A percentile compares a stretch with the other conserved stretches of the same genome.
phyloP scores from a whole-genome alignment of 768 basidiomycete genomes.

The Xanthoconium purpureum region DNA sequence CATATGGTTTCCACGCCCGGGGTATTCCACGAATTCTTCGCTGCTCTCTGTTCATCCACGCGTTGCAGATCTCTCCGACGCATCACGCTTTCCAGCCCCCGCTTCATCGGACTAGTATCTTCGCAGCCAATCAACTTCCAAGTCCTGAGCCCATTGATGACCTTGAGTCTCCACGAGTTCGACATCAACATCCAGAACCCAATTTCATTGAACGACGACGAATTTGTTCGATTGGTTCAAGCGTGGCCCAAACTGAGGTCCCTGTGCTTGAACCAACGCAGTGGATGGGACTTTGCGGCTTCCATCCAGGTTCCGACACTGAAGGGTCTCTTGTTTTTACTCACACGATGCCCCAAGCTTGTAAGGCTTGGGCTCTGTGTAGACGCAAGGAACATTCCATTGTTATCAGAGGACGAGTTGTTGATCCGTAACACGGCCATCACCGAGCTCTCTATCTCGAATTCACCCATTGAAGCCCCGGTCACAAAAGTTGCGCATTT shows the following conservation, averaged over 20 bases:
- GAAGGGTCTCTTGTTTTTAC: slow-evolving; percentile 1
- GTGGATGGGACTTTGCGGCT: background rate
- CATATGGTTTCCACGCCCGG: background rate
- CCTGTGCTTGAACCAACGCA: background rate
- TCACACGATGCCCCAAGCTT: background rate
- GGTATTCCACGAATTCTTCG: slow-evolving; percentile 2
- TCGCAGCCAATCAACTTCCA: background rate
- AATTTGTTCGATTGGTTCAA: background rate
- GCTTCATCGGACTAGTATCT: background rate
- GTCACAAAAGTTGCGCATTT: background rate
- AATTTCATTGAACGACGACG: slow-evolving; percentile 5
- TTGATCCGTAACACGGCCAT: background rate
- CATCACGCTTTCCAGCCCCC: background rate
- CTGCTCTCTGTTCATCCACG: background rate
- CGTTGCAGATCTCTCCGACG: background rate
- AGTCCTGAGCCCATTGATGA: background rate
- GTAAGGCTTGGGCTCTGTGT: background rate
- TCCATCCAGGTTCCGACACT: slow-evolving; percentile 1
- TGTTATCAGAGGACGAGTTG: background rate
- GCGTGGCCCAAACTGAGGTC: slow-evolving; percentile 3
- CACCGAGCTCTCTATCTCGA: background rate
- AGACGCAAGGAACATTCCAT: slow-evolving; percentile 3
- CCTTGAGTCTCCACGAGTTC: background rate
- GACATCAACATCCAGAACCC: background rate
- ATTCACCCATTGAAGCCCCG: slow-evolving; percentile 2